Evolutionary conservation across 352 stramenopile species (phyloP).

Genomic region (Pythium oligandrum): DNA sequence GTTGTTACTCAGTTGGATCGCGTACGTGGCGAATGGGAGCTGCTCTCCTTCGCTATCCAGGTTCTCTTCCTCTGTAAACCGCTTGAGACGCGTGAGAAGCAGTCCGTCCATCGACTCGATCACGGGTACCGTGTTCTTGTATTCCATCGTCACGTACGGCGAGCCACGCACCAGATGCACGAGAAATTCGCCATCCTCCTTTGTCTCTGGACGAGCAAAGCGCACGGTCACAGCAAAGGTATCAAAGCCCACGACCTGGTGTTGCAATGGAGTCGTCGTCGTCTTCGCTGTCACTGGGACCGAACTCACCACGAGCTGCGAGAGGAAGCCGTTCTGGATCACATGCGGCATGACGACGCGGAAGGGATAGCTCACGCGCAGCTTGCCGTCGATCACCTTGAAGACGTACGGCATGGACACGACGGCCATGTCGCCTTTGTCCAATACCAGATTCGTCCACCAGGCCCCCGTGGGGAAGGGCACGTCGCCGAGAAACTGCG

Average conservation of each 20-base stretch:
- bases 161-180: constrained; percentile 69
- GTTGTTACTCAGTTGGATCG: constrained; percentile 44
- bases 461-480: constrained; percentile 77
- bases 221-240: constrained; percentile 56
- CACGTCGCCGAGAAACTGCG: constrained; percentile 29
- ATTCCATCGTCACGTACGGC: constrained; percentile 79
- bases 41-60: constrained; percentile 31
- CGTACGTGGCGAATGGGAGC: constrained; percentile 46
- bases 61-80: constrained; percentile 27
- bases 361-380: constrained; percentile 78
- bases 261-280: constrained; percentile 9
- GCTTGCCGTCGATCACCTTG: constrained; percentile 43
- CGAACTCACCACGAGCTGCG: constrained; percentile 54
- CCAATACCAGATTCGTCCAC: constrained; percentile 81
- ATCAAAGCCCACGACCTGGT: constrained; percentile 70
- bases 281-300: neutral
- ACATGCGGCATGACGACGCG: constrained; percentile 53
- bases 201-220: constrained; percentile 33
- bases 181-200: constrained; percentile 32
- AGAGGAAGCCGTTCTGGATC: constrained; percentile 70
- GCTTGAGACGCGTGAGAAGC: constrained; percentile 43
- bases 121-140: constrained; percentile 36
- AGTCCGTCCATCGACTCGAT: constrained; percentile 52
- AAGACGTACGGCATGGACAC: constrained; percentile 69
- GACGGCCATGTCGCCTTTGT: constrained; percentile 46